Conservation (phyloP, 2,329 filamentous ascomycete species). For the Trichoderma sp. region DNA sequence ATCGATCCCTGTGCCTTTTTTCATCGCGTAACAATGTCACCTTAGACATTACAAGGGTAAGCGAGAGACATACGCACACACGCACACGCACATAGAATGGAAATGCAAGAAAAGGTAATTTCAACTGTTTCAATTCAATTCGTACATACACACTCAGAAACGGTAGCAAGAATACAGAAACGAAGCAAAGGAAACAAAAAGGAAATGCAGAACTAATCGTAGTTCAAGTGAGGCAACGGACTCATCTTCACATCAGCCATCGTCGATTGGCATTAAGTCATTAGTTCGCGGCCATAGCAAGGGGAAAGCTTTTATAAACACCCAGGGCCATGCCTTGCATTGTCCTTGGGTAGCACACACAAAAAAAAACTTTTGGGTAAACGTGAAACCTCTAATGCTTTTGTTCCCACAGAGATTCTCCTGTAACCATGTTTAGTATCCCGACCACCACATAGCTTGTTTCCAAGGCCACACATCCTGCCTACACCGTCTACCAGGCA, state of each 20-base stretch:
- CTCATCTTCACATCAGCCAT: constrained; percentile 2
- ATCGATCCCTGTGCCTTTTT: neutral
- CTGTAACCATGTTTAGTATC: constrained; percentile 17
- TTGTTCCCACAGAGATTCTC: constrained; percentile 11
- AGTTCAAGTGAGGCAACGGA: neutral
- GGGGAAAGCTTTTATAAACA: neutral
- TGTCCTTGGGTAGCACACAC: neutral
- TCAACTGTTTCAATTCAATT: constrained; percentile 7
- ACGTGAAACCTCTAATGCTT: constrained; percentile 18
- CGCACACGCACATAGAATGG: neutral
- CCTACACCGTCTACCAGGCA: constrained; percentile 16
- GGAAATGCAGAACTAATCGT: neutral
- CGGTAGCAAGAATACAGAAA: constrained; percentile 2
- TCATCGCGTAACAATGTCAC: neutral
- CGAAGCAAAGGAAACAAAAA: neutral
- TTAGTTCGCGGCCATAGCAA: constrained; percentile 12
- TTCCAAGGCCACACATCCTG: constrained; percentile 14
- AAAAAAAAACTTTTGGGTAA: constrained; percentile 17
- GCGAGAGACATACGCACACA: neutral
- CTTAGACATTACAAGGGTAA: neutral
- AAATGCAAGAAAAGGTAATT: neutral
- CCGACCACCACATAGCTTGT: constrained; percentile 15
- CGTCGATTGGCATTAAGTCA: constrained; percentile 20
- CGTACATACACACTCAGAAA: constrained; percentile 2
- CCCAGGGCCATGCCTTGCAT: neutral